Conservation (phyloP, 768 basidiomycete genomes). For the Lactarius quietus region DNA sequence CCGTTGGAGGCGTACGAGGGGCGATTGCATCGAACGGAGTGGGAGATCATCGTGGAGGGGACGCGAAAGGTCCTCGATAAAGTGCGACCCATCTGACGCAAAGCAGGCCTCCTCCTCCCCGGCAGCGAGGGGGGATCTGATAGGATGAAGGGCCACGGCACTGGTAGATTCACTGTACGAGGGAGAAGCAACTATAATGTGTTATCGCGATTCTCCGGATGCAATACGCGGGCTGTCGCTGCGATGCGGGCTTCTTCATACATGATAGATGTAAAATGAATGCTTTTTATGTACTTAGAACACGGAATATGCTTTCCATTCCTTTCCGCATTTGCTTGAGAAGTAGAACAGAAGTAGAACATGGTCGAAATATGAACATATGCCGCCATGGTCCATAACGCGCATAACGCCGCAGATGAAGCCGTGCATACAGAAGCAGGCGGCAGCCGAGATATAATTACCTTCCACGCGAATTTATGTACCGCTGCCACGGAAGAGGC, state of each 20-base stretch:
- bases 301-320: slow-evolving; percentile 12
- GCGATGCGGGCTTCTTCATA: slow-evolving; percentile 1
- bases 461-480: neutral
- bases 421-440: slow-evolving; percentile 2
- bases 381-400: slow-evolving; percentile 3
- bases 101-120: neutral
- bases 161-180: slow-evolving; percentile 14
- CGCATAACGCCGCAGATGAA: slow-evolving; percentile 15
- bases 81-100: slow-evolving; percentile 25
- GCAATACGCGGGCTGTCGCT: neutral
- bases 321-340: slow-evolving; percentile 5
- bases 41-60: slow-evolving; percentile 87
- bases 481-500: slow-evolving; percentile 14
- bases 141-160: slow-evolving; percentile 2
- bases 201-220: neutral
- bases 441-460: neutral
- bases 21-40: slow-evolving; percentile 79
- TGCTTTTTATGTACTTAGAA: neutral
- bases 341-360: slow-evolving; percentile 13
- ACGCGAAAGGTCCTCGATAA: slow-evolving; percentile 66
- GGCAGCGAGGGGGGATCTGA: slow-evolving; percentile 10
- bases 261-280: neutral
- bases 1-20: slow-evolving; percentile 66
- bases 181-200: neutral
- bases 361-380: slow-evolving; percentile 1